Evolutionary conservation across 176 grass and related monocot species (phyloP).

Genomic region (Eleusine coracana): DNA sequence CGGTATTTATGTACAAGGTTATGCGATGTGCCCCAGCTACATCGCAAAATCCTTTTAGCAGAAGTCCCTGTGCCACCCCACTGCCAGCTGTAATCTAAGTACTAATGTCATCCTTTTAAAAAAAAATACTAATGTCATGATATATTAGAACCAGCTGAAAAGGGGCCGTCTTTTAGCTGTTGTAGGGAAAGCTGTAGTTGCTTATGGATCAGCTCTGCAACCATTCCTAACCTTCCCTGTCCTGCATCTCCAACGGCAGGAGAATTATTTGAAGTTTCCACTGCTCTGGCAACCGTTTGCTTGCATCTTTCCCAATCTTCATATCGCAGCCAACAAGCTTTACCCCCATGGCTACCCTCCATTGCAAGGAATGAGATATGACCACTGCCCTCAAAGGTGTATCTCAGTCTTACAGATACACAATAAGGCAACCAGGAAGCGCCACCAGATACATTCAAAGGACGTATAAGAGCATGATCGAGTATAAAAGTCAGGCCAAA

Average conservation of each 20-base stretch:
- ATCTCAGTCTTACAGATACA: conserved; percentile 78
- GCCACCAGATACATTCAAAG: conserved; percentile 75
- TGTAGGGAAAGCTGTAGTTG: conserved; percentile 64
- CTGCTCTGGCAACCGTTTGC: conserved; percentile 68
- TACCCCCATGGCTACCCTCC: conserved; percentile 89
- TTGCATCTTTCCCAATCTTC: conserved; percentile 88
- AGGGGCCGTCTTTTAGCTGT: conserved; percentile 66
- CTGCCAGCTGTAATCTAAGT: conserved; percentile 6
- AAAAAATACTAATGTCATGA: conserved; percentile 38
- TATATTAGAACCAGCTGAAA: conserved; percentile 49
- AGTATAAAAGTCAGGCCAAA: conserved; percentile 88
- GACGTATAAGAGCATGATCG: conserved; percentile 58
- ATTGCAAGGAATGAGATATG: conserved; percentile 66
- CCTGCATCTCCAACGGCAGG: conserved; percentile 51
- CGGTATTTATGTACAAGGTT: conserved; percentile 18
- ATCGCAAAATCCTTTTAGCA: neutral
- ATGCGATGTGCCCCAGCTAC: neutral
- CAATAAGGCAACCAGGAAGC: conserved; percentile 91
- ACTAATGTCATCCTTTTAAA: too few species aligned
- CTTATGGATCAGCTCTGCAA: conserved; percentile 75
- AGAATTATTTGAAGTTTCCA: conserved; percentile 63
- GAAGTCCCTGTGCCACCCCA: conserved; percentile 2
- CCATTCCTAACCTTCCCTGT: conserved; percentile 69
- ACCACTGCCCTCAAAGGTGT: conserved; percentile 69
- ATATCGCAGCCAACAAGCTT: conserved; percentile 63